phyloP scores from a whole-genome alignment of 2,329 filamentous ascomycete genomes.

The Ophiostoma triangulosporum region DNA sequence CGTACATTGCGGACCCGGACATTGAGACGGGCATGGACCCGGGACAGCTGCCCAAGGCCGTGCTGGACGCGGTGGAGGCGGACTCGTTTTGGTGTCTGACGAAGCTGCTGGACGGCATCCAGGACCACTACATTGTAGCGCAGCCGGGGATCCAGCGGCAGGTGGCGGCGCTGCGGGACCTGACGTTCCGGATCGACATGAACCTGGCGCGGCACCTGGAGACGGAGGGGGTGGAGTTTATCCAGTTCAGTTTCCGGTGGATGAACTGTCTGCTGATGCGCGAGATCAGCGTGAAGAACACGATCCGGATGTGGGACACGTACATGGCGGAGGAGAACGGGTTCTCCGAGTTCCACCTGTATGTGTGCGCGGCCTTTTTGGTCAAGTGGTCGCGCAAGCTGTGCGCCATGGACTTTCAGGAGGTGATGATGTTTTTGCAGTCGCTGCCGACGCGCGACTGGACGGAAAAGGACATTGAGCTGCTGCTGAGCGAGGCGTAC shows the following conservation, averaged over 20 bases:
- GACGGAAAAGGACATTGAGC: slow-evolving; percentile 97
- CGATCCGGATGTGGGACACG: slow-evolving; percentile 98
- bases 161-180: slow-evolving; percentile 73
- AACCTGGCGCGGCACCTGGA: slow-evolving; percentile 79
- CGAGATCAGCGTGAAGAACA: slow-evolving; percentile 91
- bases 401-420: slow-evolving; percentile 94
- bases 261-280: slow-evolving; percentile 99
- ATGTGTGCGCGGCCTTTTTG: slow-evolving; percentile 93
- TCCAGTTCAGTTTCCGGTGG: slow-evolving; percentile 98
- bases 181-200: slow-evolving; percentile 81
- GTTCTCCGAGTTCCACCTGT: slow-evolving; percentile 95
- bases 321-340: slow-evolving; percentile 97
- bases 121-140: slow-evolving; percentile 97
- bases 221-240: slow-evolving; percentile 87
- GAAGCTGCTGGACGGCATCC: slow-evolving; percentile 94
- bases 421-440: slow-evolving; percentile 99
- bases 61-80: slow-evolving; percentile 91
- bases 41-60: slow-evolving; percentile 76
- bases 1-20: slow-evolving; percentile 88
- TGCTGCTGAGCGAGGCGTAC: slow-evolving; percentile 88
- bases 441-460: slow-evolving; percentile 82
- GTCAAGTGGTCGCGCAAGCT: slow-evolving; percentile 97
- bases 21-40: slow-evolving; percentile 94
- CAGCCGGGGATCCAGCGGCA: slow-evolving; percentile 95
- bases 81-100: slow-evolving; percentile 98